These are phyloP conservation scores for Capsicum chinense DNA, from an alignment of 257 asterid species.

Conservation along the genomic window DNA sequence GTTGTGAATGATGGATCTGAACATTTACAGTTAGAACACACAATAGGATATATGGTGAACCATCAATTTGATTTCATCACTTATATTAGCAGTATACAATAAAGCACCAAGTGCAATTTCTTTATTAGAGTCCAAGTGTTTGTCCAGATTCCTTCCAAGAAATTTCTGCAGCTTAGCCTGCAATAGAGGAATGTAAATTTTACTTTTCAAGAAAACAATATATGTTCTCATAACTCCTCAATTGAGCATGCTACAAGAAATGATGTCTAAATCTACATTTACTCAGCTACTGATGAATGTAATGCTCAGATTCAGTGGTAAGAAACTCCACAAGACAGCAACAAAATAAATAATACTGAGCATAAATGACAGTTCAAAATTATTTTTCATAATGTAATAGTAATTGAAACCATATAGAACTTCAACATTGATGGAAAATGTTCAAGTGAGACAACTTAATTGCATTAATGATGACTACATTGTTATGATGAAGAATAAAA, in stretches of 20 bases:
- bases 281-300: conserved; percentile 36
- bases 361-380: neutral
- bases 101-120: conserved; percentile 95
- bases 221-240: neutral
- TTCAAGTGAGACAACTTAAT: too few relatives aligned
- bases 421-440: neutral
- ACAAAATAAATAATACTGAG: neutral
- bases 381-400: neutral
- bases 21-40: conserved; percentile 59
- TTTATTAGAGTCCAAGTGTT: conserved; percentile 95
- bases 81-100: conserved; percentile 93
- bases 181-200: conserved; percentile 22
- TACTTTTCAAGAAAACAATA: conserved; percentile 28
- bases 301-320: neutral
- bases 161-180: conserved; percentile 97
- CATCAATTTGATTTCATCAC: conserved; percentile 98
- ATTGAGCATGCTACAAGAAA: neutral
- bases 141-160: conserved; percentile 93
- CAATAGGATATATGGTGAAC: conserved; percentile 64
- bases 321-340: conserved; percentile 11
- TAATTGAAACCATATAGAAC: neutral
- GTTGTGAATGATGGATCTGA: conserved; percentile 83
- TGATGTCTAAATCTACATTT: neutral
- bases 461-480: too few relatives aligned
- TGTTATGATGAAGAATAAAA: too few relatives aligned